These are phyloP conservation scores for Cystobasidiopsis lactophilus DNA, from an alignment of 768 basidiomycete genomes.

Conservation along the genomic window DNA sequence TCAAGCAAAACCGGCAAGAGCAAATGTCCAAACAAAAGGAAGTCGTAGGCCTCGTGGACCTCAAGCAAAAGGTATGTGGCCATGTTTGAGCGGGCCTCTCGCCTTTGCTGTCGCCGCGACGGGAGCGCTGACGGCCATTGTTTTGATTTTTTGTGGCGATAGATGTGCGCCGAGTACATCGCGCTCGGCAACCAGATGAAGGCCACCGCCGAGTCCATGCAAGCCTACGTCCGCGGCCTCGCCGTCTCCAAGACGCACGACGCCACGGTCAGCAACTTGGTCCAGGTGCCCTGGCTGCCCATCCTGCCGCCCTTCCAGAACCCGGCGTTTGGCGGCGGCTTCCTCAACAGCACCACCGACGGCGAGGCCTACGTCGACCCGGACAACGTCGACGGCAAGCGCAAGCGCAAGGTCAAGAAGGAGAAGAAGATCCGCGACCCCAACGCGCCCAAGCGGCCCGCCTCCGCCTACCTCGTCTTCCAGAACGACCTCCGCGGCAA, in stretches of 20 bases:
- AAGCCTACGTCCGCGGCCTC: neutral
- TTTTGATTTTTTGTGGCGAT: neutral
- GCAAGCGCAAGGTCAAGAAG: conserved; percentile 20
- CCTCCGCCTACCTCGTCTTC: conserved; percentile 79
- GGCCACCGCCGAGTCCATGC: neutral
- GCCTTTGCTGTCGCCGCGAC: too few relatives aligned
- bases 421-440: conserved; percentile 60
- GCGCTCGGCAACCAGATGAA: neutral
- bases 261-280: neutral
- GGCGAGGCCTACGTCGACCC: neutral
- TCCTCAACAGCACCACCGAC: neutral
- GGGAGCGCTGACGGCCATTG: too few relatives aligned
- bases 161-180: neutral
- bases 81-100: too few relatives aligned
- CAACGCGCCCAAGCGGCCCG: conserved; percentile 79
- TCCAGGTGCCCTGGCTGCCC: neutral
- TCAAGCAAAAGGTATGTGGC: too few relatives aligned
- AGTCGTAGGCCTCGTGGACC: too few relatives aligned
- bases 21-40: too few relatives aligned
- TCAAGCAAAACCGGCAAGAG: too few relatives aligned
- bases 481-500: conserved; percentile 70
- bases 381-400: neutral
- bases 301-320: neutral
- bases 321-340: neutral
- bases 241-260: neutral